These are phyloP conservation scores for Globisporangium cylindrosporum DNA, from an alignment of 352 stramenopile genomes.

Conservation along the genomic window DNA sequence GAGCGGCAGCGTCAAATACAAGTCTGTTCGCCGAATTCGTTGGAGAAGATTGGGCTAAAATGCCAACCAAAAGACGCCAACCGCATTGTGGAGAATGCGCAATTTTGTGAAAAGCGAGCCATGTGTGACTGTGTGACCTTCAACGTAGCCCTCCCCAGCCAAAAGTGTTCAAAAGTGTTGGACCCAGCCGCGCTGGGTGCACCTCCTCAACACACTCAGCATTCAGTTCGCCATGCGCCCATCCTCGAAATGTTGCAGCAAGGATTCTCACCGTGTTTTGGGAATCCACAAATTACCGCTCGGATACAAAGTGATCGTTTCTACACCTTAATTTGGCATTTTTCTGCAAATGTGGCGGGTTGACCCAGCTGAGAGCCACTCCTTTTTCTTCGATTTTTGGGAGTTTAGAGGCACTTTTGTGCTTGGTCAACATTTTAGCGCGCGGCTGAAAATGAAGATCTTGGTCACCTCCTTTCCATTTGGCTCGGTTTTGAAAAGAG, in stretches of 20 bases:
- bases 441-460: not conserved
- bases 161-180: too few species aligned
- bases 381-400: not conserved
- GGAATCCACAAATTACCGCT: not conserved
- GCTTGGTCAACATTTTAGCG: not conserved
- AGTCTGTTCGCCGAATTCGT: too few species aligned
- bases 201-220: not conserved
- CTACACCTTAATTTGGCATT: not conserved
- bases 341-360: not conserved
- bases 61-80: not conserved
- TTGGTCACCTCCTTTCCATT: not conserved
- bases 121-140: not conserved
- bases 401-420: not conserved
- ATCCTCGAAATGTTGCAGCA: not conserved
- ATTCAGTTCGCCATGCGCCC: not conserved
- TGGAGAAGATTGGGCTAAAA: not conserved
- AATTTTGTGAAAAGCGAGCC: not conserved
- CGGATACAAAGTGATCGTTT: not conserved
- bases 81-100: not conserved
- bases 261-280: not conserved
- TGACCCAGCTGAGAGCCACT: not conserved
- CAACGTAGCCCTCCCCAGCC: not conserved
- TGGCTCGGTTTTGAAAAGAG: not conserved
- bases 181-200: not conserved
- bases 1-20: not conserved